Conservation (phyloP, 1,284 basidiomycete genomes). For the Phenoliferia sp. region DNA sequence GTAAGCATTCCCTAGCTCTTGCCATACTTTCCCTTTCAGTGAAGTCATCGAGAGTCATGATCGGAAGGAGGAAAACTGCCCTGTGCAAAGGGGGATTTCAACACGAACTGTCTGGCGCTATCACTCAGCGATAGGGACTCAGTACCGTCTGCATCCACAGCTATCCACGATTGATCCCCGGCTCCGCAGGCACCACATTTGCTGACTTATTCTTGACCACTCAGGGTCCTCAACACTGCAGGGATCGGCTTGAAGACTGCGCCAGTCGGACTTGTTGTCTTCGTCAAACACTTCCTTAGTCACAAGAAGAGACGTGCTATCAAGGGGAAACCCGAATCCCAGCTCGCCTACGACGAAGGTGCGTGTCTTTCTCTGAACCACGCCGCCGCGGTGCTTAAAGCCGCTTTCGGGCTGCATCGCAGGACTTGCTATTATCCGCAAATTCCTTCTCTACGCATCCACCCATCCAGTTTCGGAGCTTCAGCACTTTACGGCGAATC, state of each 20-base stretch:
- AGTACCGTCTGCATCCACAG: no score
- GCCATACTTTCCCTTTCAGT: no score
- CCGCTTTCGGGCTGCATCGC: conserved; percentile 14
- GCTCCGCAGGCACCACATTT: background rate
- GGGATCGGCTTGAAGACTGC: background rate
- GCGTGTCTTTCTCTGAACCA: background rate
- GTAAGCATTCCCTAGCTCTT: no score
- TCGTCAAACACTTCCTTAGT: conserved; percentile 26
- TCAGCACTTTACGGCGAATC: conserved; percentile 45
- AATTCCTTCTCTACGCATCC: conserved; percentile 31
- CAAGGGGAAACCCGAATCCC: conserved; percentile 20
- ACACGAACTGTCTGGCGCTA: no score
- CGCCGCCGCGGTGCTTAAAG: background rate
- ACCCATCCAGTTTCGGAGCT: conserved; percentile 42
- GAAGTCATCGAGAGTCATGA: background rate
- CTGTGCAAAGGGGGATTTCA: no score
- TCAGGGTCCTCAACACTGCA: background rate
- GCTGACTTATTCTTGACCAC: background rate
- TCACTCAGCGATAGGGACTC: no score
- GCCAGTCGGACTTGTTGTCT: conserved; percentile 4
- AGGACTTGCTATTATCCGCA: conserved; percentile 31
- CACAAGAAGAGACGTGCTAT: conserved; percentile 18
- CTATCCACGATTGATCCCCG: background rate
- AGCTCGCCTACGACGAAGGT: conserved; percentile 34
- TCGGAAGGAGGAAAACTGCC: no score